Evolutionary conservation across 495 filamentous ascomycete genomes (phyloP), one percentile per base, ranked within the genome.

Genomic region (Aspergillus taichungensis): DNA sequence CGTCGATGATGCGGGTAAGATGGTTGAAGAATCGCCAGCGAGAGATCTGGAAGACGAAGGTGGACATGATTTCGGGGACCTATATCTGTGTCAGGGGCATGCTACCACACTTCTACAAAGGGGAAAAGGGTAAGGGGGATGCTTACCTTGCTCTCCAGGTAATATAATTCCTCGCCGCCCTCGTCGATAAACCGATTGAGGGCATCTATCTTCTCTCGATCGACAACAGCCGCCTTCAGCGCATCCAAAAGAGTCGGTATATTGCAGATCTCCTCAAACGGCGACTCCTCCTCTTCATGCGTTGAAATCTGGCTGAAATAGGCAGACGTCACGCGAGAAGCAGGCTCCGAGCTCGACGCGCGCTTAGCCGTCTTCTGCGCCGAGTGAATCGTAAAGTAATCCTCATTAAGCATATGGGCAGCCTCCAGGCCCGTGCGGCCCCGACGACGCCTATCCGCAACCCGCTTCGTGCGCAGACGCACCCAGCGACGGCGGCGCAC

Each of bases 401-500:
- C 88, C 28, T 79, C 73, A 50, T 77, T 88, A 34, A 94, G 69
- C 71, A 78, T 73, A 56, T 88, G 80, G 1, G 73, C 71, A 50
- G 63, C 62, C 51, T 71, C 62, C 46, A 65, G 55, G 10, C 55
- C 60, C 29, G 67, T 55, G 1, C 59, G 51, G 1, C 52, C 57
- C 12, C 52, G 58, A 43, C 43, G 41, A 9, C 49, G 49, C 41
- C 41, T 57, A 27, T 60, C 54, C 8, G 49, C 37, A 5, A 46
- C 38, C 46, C 50, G 64, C 67, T 85, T 88, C 7, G 82, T 75
- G n/a, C 94, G 75, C 54, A 85, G 83, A 40, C 94, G 67, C 18
- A 94, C 78, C 94, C 94, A 99, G 11, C 88, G 76, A 47, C 94
- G 74, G 43, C 94, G 73, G 6, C 94, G 76, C 8, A 94, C 94